Evolutionary conservation across 2,329 filamentous ascomycete species (phyloP), one percentile per base, ranked within the genome.

Genomic region (Blastomyces emzantsi): DNA sequence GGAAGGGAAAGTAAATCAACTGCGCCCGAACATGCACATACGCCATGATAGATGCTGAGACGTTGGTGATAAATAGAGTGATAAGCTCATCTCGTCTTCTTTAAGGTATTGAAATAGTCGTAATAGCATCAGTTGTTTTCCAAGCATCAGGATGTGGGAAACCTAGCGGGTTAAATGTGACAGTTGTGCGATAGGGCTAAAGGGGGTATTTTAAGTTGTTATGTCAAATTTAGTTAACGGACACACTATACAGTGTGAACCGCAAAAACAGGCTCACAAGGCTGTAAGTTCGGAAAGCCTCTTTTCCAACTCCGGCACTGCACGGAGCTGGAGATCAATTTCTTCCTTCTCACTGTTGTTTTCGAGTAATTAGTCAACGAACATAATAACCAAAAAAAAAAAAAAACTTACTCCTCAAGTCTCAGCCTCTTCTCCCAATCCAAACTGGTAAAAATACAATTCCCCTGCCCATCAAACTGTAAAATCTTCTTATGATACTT

Each of bases 401-500:
- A 43, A 30, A 17, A 45, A 54, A 77, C 81, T 75, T 76, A 84
- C 82, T 99, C 94, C 80, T 99, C 94, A 60, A 99, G 81, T 75
- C 86, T 84, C 75, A 97, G 76, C 65, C 94, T 82, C 74, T 83
- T 87, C 70, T 97, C 93, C 22, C 93, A 93, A 75, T 99, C 94
- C 60, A 99, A 79, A 63, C 84, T 85, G 0, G 92, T 95, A 72
- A 99, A 99, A 45, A 97, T 85, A 71, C 90, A 96, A 60, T 91
- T 82, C 0, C 94, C 94, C 76, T 96, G 90, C 0, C 94, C 94
- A 75, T 97, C 93, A 74, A 99, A 99, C 76, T 99, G 94, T 72
- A 99, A 76, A 65, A 99, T 97, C 76, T 88, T 89, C 69, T 86
- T 89, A 75, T 99, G 94, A 75, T 99, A 97, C 76, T 94, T 92